These are phyloP conservation scores for Spinacia oleracea DNA, from an alignment of 179 eudicot species.

Conservation along the genomic window DNA sequence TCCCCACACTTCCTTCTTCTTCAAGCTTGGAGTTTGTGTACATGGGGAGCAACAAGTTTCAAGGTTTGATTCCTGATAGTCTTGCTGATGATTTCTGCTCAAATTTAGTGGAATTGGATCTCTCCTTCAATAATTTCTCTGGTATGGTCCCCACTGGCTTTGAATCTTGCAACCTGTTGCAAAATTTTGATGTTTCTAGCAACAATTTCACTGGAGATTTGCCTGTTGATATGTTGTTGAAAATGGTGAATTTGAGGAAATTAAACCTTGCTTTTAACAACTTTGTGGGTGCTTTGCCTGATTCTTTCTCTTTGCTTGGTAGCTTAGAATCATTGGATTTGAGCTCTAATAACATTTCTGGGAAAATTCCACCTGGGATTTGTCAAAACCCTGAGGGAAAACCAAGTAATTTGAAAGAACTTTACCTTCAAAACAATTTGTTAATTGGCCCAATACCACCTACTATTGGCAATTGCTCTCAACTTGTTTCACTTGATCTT, in stretches of 20 bases:
- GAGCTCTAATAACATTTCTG: constrained; percentile 66
- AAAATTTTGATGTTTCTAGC: constrained; percentile 52
- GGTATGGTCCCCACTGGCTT: constrained; percentile 67
- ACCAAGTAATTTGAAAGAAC: constrained; percentile 41
- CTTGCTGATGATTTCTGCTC: constrained; percentile 50
- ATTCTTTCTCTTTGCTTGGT: constrained; percentile 36
- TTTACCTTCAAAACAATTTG: constrained; percentile 66
- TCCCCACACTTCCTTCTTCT: constrained; percentile 48
- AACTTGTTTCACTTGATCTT: constrained; percentile 78
- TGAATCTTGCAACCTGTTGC: constrained; percentile 49
- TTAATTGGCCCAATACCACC: constrained; percentile 61
- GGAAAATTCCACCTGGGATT: constrained; percentile 57
- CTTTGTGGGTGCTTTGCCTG: constrained; percentile 62
- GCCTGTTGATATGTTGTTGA: constrained; percentile 53
- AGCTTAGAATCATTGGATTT: constrained; percentile 62
- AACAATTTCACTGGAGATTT: constrained; percentile 82
- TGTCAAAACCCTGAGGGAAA: constrained; percentile 42
- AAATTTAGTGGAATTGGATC: constrained; percentile 53
- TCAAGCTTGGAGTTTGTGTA: constrained; percentile 47
- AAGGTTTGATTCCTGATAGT: constrained; percentile 42
- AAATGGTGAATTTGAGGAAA: constrained; percentile 49
- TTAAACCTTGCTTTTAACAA: constrained; percentile 53
- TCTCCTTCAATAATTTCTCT: constrained; percentile 58
- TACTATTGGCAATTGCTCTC: constrained; percentile 57
- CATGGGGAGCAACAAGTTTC: constrained; percentile 48